Base-by-base conservation (phyloP, 352 stramenopile species). In the Globisporangium emineosum region DNA sequence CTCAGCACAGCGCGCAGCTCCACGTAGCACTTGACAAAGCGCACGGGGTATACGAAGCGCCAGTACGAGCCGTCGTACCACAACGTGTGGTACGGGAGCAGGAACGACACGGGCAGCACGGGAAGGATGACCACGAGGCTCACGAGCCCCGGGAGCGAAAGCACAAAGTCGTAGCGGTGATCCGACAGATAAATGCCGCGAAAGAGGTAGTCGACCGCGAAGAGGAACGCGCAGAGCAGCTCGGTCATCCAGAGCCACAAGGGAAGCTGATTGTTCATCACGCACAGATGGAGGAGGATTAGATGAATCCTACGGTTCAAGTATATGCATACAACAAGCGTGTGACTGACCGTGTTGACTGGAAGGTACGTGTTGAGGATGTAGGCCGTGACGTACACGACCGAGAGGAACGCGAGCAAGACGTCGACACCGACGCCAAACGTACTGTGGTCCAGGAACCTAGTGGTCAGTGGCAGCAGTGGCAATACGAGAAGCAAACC, bases 1-100 rank as follows among this genome's bases (percentile, higher is more conserved):
- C 79, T 90, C 45, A 93, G 73, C 57, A 95, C 83, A 10, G 83
- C 81, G 61, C 80, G 85, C 49, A 78, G 76, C 50, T 89, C 81
- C 8, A 92, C 42, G 67, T 95, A 95, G 63, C 83, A 90, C 75
- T 93, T 90, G 67, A 86, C 70, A 54, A 95, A 93, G 6, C 86
- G 86, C n/a, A 86, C 55, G 0, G 86, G 86, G 71, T 95, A 95
- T 19, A 95, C 64, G 53, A 95, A 95, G 49, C 84, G 81, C 83
- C 83, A 93, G 73, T 84, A 86, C 30, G 79, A 81, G 17, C 76
- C 76, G 29, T 77, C 81, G 43, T 90, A 90, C 86, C 86, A 94
- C 17, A 93, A 72, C 4, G 86, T 92, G 62, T 91, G 86, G 60
- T 90, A 83, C 52, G 68, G 58, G 30, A 89, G 75, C 50, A 93